Percentiles rank a stretch among this genome's conserved stretches.
phyloP scores from a whole-genome alignment of 1,284 basidiomycete genomes.

The Ustilago shanxiensis region DNA sequence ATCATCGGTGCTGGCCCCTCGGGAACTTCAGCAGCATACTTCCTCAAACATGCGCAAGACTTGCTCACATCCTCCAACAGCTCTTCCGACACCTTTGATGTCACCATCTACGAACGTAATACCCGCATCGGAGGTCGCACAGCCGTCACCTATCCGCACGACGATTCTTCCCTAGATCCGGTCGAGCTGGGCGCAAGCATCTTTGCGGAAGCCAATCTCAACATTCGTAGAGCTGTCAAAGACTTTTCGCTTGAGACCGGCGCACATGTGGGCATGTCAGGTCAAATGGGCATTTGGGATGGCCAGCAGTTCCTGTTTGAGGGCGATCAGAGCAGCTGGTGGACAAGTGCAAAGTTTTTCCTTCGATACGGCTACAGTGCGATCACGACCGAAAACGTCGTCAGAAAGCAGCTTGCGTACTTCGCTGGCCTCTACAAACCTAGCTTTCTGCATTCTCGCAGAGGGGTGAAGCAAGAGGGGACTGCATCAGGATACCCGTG shows the following conservation, averaged over 20 bases:
- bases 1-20: slow-evolving; percentile 91
- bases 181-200: slow-evolving; percentile 89
- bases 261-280: slow-evolving; percentile 24
- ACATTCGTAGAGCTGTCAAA: slow-evolving; percentile 70
- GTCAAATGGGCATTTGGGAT: slow-evolving; percentile 78
- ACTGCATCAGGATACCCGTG: slow-evolving; percentile 72
- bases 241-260: slow-evolving; percentile 38
- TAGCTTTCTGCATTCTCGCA: slow-evolving; percentile 73
- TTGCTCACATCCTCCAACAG: slow-evolving; percentile 19
- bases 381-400: slow-evolving; percentile 74
- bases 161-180: slow-evolving; percentile 74
- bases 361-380: slow-evolving; percentile 85
- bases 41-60: slow-evolving; percentile 76
- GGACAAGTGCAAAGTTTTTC: slow-evolving; percentile 63
- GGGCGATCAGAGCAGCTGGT: slow-evolving; percentile 60
- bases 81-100: slow-evolving; percentile 72
- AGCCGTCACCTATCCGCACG: slow-evolving; percentile 83
- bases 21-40: slow-evolving; percentile 88
- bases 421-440: slow-evolving; percentile 77
- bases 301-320: slow-evolving; percentile 73
- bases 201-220: slow-evolving; percentile 85
- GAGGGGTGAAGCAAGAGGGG: not conserved
- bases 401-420: slow-evolving; percentile 71
- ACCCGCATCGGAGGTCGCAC: slow-evolving; percentile 84
- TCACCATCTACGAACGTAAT: slow-evolving; percentile 85